phyloP scores from a whole-genome alignment of 306 rosid species.

The Vicia faba region DNA sequence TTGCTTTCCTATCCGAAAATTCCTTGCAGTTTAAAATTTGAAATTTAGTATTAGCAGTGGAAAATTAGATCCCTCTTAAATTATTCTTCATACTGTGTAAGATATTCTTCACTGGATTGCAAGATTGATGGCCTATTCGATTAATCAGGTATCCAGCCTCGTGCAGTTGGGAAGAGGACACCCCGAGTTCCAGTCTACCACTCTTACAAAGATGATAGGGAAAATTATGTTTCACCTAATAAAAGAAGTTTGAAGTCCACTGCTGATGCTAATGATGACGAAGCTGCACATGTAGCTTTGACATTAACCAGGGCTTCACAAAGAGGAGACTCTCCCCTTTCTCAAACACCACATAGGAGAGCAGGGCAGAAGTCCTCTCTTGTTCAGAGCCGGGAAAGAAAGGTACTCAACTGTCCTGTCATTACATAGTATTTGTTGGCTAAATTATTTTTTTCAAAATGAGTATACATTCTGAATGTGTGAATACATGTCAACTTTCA shows the following conservation, averaged over 20 bases:
- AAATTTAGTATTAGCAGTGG: slow-evolving; percentile 16
- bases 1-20: slow-evolving; percentile 3
- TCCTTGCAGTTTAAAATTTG: neutral
- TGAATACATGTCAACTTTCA: slow-evolving; percentile 35
- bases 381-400: slow-evolving; percentile 54
- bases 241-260: slow-evolving; percentile 54
- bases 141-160: slow-evolving; percentile 68
- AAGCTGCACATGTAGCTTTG: slow-evolving; percentile 50
- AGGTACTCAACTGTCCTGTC: slow-evolving; percentile 43
- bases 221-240: slow-evolving; percentile 50
- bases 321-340: slow-evolving; percentile 67
- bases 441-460: slow-evolving; percentile 24
- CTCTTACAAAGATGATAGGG: slow-evolving; percentile 47
- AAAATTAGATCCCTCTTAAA: slow-evolving; percentile 9
- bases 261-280: slow-evolving; percentile 55
- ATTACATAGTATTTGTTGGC: slow-evolving; percentile 27
- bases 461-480: slow-evolving; percentile 20
- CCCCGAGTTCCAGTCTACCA: slow-evolving; percentile 70
- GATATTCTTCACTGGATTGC: slow-evolving; percentile 27
- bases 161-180: slow-evolving; percentile 84
- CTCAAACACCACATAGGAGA: slow-evolving; percentile 48
- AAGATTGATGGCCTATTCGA: slow-evolving; percentile 32
- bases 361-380: slow-evolving; percentile 54
- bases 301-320: slow-evolving; percentile 71
- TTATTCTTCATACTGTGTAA: slow-evolving; percentile 6